Conservation (phyloP, 805 yeast genomes). For the Saturnispora bothae region DNA sequence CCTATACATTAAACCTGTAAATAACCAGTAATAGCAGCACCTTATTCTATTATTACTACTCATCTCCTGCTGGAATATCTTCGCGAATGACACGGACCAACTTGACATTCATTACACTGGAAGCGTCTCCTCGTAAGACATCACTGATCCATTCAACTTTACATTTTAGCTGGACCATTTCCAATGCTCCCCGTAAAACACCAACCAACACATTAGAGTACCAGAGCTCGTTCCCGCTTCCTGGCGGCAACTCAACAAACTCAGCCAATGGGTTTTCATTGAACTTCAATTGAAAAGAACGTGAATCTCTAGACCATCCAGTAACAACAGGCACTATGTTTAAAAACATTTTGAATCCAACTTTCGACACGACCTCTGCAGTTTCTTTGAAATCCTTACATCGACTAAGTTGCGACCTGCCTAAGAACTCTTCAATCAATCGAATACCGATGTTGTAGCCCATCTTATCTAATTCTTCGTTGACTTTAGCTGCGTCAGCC, state of each 20-base stretch:
- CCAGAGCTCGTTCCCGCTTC: constrained; percentile 70
- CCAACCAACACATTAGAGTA: constrained; percentile 87
- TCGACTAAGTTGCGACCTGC: constrained; percentile 76
- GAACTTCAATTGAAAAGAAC: constrained; percentile 60
- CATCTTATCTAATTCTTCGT: constrained; percentile 79
- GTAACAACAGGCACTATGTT: constrained; percentile 61
- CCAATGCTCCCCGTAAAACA: constrained; percentile 80
- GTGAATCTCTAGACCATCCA: constrained; percentile 69
- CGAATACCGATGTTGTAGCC: constrained; percentile 92
- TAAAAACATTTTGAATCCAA: constrained; percentile 84
- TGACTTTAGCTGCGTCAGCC: constrained; percentile 67
- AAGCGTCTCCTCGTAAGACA: constrained; percentile 68
- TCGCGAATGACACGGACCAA: constrained; percentile 70
- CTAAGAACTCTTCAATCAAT: constrained; percentile 84
- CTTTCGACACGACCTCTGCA: constrained; percentile 72
- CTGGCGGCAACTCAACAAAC: constrained; percentile 88
- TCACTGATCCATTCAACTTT: constrained; percentile 76
- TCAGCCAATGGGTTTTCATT: constrained; percentile 88
- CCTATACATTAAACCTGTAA: background rate
- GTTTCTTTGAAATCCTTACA: constrained; percentile 76
- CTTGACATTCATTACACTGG: constrained; percentile 69
- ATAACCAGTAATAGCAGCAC: background rate
- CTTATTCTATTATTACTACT: constrained; percentile 20
- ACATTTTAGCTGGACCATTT: constrained; percentile 91
- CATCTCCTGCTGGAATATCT: constrained; percentile 97